phyloP scores from a whole-genome alignment of 2,329 filamentous ascomycete species.

The Cladophialophora bantiana region DNA sequence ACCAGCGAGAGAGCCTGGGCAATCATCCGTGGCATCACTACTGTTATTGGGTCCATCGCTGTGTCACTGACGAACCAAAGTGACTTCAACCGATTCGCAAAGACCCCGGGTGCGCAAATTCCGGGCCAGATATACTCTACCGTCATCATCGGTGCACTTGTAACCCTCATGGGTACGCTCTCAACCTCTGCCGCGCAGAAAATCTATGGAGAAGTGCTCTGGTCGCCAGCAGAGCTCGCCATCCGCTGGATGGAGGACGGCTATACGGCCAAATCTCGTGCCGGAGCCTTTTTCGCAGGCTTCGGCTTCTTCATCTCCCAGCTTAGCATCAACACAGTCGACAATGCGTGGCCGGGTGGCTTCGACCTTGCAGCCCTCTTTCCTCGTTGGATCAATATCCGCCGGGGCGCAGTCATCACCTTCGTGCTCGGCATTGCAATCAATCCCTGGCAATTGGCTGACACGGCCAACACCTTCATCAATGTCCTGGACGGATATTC shows the following conservation, averaged over 20 bases:
- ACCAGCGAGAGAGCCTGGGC: conserved; percentile 30
- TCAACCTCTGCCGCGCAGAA: conserved; percentile 24
- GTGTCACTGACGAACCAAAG: conserved; percentile 30
- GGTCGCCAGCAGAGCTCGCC: conserved; percentile 24
- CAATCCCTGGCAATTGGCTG: conserved; percentile 66
- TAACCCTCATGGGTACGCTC: conserved; percentile 38
- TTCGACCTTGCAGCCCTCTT: conserved; percentile 63
- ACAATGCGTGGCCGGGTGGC: conserved; percentile 60
- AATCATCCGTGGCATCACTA: conserved; percentile 27
- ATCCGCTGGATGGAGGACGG: conserved; percentile 26
- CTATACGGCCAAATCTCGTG: conserved; percentile 26
- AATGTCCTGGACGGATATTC: conserved; percentile 71
- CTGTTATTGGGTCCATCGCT: conserved; percentile 27
- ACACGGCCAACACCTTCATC: conserved; percentile 64
- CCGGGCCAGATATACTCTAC: conserved; percentile 29
- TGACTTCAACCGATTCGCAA: conserved; percentile 39
- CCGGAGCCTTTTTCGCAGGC: conserved; percentile 59
- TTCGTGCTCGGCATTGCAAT: conserved; percentile 20
- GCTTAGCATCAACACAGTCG: conserved; percentile 61
- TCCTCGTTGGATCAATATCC: conserved; percentile 63
- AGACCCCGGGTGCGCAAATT: conserved; percentile 30
- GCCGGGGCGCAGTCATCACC: conserved; percentile 16
- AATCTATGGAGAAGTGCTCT: conserved; percentile 28
- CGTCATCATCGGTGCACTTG: conserved; percentile 44
- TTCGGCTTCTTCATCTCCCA: conserved; percentile 51